Evolutionary conservation across 1,139 yeast species (phyloP).

Genomic region (Pichia sp.): DNA sequence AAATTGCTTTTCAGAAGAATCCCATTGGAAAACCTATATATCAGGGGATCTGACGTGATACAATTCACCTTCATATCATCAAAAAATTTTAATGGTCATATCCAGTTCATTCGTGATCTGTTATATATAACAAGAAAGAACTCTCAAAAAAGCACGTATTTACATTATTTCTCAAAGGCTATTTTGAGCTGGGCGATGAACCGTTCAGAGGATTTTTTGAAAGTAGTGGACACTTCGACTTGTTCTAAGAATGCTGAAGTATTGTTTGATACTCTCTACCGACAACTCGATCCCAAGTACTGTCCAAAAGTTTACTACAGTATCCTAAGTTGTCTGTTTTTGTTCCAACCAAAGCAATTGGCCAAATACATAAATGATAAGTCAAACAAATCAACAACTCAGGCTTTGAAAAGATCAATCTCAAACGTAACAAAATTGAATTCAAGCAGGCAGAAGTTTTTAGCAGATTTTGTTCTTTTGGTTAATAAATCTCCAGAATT

Average conservation of each 20-base stretch:
- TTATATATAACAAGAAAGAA: constrained; percentile 43
- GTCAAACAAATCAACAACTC: constrained; percentile 20
- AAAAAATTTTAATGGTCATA: constrained; percentile 36
- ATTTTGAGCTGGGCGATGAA: constrained; percentile 53
- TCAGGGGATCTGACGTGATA: constrained; percentile 49
- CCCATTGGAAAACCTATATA: constrained; percentile 38
- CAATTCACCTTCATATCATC: constrained; percentile 46
- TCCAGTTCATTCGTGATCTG: constrained; percentile 39
- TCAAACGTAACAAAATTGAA: constrained; percentile 16
- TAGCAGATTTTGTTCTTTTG: constrained; percentile 23
- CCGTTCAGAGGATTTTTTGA: constrained; percentile 45
- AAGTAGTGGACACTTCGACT: constrained; percentile 16
- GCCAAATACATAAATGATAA: constrained; percentile 23
- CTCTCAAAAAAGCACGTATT: constrained; percentile 51
- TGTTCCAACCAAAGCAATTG: constrained; percentile 25
- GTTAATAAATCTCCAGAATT: constrained; percentile 24
- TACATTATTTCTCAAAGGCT: constrained; percentile 47
- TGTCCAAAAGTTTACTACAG: constrained; percentile 22
- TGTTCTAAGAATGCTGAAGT: constrained; percentile 20
- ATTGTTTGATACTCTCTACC: constrained; percentile 26
- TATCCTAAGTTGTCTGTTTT: constrained; percentile 24
- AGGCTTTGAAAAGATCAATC: constrained; percentile 26
- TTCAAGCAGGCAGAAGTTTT: constrained; percentile 25
- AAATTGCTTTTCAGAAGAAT: constrained; percentile 31
- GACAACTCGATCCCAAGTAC: constrained; percentile 23